Base-by-base conservation (phyloP, 495 filamentous ascomycete species). In the Podospora appendiculata region DNA sequence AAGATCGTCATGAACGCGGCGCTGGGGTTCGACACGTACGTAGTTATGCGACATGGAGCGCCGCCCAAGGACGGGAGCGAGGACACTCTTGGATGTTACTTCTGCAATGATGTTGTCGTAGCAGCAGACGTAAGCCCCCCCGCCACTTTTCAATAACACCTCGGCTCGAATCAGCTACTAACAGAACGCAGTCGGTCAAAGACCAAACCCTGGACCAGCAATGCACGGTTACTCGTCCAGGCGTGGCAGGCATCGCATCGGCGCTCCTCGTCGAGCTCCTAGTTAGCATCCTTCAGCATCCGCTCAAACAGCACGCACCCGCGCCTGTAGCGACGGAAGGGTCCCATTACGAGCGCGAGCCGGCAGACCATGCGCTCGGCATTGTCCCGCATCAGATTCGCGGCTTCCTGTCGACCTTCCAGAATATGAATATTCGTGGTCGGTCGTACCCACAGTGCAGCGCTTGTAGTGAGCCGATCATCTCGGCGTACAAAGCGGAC, bases 1-100 rank as follows among this genome's bases (percentile, higher is more conserved):
- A 98, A 98, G 68, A 87, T 97, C 48, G 91, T 96, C 14, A 82
- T 98, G 81, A 98, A 96, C 69, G 89, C 91, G 32, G 93, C 93
- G 13, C 75, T 98, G 43, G 93, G 93, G 0, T 98, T 98, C 64
- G 93, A 98, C 70, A 89, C 88, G 0, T 98, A 88, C 64, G 90
- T 98, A 14, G 90, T 95, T 35, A 96, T 98, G 93, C 79, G 93
- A 57, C 93, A 98, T 69, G 93, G 93, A 8, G 69, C 87, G 12
- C 61, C 70, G 19, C 69, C 68, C 13, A 61, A 62, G 19, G 75
- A 78, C 16, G 82, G 74, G 19, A 70, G 65, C 36, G 61, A 73
- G 42, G 74, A 81, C 19, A 85, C 89, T 52, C 76, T 96, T 25
- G 93, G 93, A 10, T 98, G 93, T 61, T 98, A 98, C 64, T 98